Conservation (phyloP, 2,329 filamentous ascomycete genomes). For the Aspergillus floridensis region DNA sequence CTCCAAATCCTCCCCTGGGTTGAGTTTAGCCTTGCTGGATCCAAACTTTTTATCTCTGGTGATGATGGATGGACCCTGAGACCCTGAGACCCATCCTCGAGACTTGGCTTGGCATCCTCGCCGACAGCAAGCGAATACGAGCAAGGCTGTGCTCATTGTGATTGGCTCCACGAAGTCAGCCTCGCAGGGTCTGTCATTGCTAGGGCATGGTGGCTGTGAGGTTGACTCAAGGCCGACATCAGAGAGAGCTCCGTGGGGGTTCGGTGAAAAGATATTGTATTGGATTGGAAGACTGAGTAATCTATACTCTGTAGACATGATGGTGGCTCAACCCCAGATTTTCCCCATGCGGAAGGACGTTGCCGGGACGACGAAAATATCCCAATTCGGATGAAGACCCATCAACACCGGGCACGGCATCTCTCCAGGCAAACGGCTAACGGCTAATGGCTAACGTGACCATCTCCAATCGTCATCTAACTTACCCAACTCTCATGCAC, state of each 20-base stretch:
- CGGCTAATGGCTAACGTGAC: conserved; percentile 2
- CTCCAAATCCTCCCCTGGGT: not conserved
- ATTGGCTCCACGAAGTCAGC: not conserved
- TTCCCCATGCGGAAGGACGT: conserved; percentile 6
- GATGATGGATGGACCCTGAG: not conserved
- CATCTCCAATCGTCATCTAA: conserved; percentile 4
- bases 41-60: not conserved
- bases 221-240: not conserved
- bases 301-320: too few relatives aligned
- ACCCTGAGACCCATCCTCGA: not conserved
- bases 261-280: too few relatives aligned
- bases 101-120: not conserved
- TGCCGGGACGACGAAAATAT: conserved; percentile 17
- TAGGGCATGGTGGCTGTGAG: not conserved
- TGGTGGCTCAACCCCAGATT: conserved; percentile 8
- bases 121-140: conserved; percentile 15
- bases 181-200: not conserved
- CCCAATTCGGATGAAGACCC: conserved; percentile 8
- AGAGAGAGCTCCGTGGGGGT: too few relatives aligned
- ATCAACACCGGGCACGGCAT: not conserved
- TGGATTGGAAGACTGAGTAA: too few relatives aligned
- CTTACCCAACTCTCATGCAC: not conserved
- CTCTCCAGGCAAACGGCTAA: not conserved
- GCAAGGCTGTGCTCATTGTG: conserved; percentile 11
- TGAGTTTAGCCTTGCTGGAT: not conserved